These are phyloP conservation scores for Candida pseudoviswanathii DNA, from an alignment of 1,139 yeast genomes.

Conservation along the genomic window DNA sequence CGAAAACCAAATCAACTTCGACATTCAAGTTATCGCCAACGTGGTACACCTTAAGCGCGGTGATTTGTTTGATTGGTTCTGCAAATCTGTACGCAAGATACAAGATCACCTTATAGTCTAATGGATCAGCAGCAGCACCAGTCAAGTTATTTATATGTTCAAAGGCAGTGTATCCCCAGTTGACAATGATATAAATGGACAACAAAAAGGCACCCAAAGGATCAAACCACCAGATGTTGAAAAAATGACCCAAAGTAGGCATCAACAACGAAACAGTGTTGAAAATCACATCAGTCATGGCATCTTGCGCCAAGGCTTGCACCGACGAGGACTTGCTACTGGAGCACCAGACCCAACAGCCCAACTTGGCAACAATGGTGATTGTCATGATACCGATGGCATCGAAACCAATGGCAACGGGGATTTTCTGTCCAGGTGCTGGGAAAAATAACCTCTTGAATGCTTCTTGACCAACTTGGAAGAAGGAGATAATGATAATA, in stretches of 20 bases:
- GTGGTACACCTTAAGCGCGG: slow-evolving; percentile 72
- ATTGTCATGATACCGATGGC: slow-evolving; percentile 61
- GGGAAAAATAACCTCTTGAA: slow-evolving; percentile 34
- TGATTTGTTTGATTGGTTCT: slow-evolving; percentile 63
- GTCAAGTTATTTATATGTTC: slow-evolving; percentile 76
- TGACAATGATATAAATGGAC: slow-evolving; percentile 60
- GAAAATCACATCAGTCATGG: slow-evolving; percentile 74
- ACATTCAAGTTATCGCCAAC: slow-evolving; percentile 78
- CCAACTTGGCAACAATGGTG: slow-evolving; percentile 62
- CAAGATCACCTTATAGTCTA: slow-evolving; percentile 65
- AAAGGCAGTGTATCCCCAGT: slow-evolving; percentile 67
- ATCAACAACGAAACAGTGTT: slow-evolving; percentile 68
- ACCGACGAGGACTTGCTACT: slow-evolving; percentile 68
- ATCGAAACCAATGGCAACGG: slow-evolving; percentile 54
- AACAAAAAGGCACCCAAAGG: slow-evolving; percentile 70
- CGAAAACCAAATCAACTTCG: slow-evolving; percentile 72
- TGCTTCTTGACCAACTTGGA: slow-evolving; percentile 74
- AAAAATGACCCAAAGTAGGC: slow-evolving; percentile 60
- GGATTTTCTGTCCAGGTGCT: slow-evolving; percentile 31
- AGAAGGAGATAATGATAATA: slow-evolving; percentile 68
- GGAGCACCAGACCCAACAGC: slow-evolving; percentile 67
- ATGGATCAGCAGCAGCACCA: slow-evolving; percentile 68
- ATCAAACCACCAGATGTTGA: slow-evolving; percentile 67
- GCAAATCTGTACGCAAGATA: slow-evolving; percentile 73
- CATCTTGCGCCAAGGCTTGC: slow-evolving; percentile 82